A percentile compares a stretch with the other conserved stretches of the same genome.
phyloP scores from a whole-genome alignment of 2,329 filamentous ascomycete genomes.

The Purpureocillium lavendulum region DNA sequence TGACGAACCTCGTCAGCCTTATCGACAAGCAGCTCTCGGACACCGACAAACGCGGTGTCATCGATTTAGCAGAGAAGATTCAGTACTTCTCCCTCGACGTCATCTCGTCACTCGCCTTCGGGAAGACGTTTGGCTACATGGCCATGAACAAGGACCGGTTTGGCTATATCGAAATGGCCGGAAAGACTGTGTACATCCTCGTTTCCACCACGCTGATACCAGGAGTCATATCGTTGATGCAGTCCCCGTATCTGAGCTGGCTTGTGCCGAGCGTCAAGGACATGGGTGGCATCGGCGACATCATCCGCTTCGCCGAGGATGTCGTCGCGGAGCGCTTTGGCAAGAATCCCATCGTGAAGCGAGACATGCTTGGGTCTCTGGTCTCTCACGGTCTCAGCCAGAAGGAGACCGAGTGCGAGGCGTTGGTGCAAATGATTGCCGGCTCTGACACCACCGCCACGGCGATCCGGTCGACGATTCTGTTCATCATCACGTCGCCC shows the following conservation, averaged over 20 bases:
- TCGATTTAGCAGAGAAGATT: slow-evolving; percentile 29
- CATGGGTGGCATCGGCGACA: slow-evolving; percentile 3
- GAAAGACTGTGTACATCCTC: slow-evolving; percentile 4
- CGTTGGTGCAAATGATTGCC: not conserved
- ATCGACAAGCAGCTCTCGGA: slow-evolving; percentile 6
- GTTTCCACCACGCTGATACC: slow-evolving; percentile 7
- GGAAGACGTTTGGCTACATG: slow-evolving; percentile 39
- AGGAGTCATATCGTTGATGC: slow-evolving; percentile 4
- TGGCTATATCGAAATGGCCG: slow-evolving; percentile 36
- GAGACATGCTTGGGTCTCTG: slow-evolving; percentile 3
- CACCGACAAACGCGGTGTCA: not conserved
- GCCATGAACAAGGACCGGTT: slow-evolving; percentile 36
- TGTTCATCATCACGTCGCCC: slow-evolving; percentile 38
- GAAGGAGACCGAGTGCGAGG: not conserved
- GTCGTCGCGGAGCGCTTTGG: slow-evolving; percentile 1
- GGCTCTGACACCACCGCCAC: slow-evolving; percentile 27
- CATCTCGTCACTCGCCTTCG: slow-evolving; percentile 44
- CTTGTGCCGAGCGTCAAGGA: slow-evolving; percentile 5
- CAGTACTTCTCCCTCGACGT: slow-evolving; percentile 48
- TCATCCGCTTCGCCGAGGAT: slow-evolving; percentile 2
- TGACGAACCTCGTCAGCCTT: slow-evolving; percentile 5
- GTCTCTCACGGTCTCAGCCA: not conserved
- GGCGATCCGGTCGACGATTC: slow-evolving; percentile 37
- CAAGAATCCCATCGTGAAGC: not conserved
- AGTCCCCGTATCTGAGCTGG: not conserved